phyloP scores from a whole-genome alignment of 2,329 filamentous ascomycete species.

The Chrysoporthe deuterocubensis region DNA sequence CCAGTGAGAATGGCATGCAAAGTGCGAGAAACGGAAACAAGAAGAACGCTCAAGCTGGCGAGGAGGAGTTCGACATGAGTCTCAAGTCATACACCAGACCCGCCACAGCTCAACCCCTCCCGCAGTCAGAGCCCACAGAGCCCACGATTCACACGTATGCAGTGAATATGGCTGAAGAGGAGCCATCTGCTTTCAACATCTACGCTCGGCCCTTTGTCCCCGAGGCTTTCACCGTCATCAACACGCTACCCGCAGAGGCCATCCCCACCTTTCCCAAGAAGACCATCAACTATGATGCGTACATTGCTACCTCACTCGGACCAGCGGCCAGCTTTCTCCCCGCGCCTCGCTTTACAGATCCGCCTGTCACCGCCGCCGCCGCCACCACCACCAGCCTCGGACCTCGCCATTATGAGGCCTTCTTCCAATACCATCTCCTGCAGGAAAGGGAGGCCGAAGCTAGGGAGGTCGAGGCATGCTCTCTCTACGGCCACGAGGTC shows the following conservation, averaged over 20 bases:
- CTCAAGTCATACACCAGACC: neutral
- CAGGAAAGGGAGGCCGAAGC: slow-evolving; percentile 27
- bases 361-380: neutral
- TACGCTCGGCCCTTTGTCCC: slow-evolving; percentile 32
- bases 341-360: neutral
- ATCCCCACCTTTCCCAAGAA: slow-evolving; percentile 21
- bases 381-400: slow-evolving; percentile 1
- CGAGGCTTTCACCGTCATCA: slow-evolving; percentile 28
- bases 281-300: slow-evolving; percentile 24
- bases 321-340: slow-evolving; percentile 19
- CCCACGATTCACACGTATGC: neutral
- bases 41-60: neutral
- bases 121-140: neutral
- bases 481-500: slow-evolving; percentile 30
- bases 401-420: slow-evolving; percentile 28
- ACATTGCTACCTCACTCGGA: slow-evolving; percentile 16
- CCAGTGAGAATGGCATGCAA: neutral
- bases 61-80: neutral
- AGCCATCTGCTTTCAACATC: slow-evolving; percentile 29
- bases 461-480: slow-evolving; percentile 28
- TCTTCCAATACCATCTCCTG: slow-evolving; percentile 29
- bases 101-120: neutral
- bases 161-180: neutral
- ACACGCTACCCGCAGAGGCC: slow-evolving; percentile 20
- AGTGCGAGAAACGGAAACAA: neutral